Evolutionary conservation across 371 early-diverging fungal species (phyloP).

Genomic region (Syncephalastrum sp.): DNA sequence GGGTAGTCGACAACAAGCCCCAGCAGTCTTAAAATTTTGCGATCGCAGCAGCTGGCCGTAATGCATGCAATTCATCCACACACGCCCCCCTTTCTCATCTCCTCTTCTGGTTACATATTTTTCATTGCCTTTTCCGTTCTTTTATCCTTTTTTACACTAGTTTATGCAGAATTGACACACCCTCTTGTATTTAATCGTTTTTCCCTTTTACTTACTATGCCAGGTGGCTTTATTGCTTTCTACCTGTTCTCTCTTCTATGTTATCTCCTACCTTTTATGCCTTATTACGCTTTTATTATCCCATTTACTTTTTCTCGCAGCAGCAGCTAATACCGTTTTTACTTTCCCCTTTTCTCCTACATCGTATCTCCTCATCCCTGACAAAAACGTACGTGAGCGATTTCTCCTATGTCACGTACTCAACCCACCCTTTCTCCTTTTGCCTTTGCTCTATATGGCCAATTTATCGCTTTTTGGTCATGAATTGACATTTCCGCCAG

Average conservation of each 20-base stretch:
- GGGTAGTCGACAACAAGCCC: slow-evolving; percentile 19
- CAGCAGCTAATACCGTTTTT: not conserved
- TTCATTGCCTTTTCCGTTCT: slow-evolving; percentile 21
- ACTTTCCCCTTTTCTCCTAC: slow-evolving; percentile 1
- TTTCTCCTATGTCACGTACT: slow-evolving; percentile 1
- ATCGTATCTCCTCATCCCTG: not conserved
- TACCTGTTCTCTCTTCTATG: slow-evolving; percentile 1
- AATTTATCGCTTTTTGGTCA: slow-evolving; percentile 13
- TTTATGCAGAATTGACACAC: slow-evolving; percentile 24
- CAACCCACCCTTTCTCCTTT: slow-evolving; percentile 4
- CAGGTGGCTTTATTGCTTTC: slow-evolving; percentile 10
- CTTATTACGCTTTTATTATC: slow-evolving; percentile 5
- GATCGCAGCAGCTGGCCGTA: not conserved
- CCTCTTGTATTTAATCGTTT: not conserved
- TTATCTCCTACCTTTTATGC: slow-evolving; percentile 6
- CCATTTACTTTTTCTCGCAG: slow-evolving; percentile 2
- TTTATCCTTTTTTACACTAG: slow-evolving; percentile 19
- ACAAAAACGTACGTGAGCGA: slow-evolving; percentile 10
- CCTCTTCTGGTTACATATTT: slow-evolving; percentile 14
- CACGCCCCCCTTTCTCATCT: slow-evolving; percentile 3
- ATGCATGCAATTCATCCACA: not conserved
- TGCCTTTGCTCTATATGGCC: slow-evolving; percentile 11
- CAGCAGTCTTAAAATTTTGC: slow-evolving; percentile 4
- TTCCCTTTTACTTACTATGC: slow-evolving; percentile 13
- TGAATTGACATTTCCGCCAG: too few relatives aligned